Conservation (phyloP, 345 rosid genomes). For the Brassica juncea region DNA sequence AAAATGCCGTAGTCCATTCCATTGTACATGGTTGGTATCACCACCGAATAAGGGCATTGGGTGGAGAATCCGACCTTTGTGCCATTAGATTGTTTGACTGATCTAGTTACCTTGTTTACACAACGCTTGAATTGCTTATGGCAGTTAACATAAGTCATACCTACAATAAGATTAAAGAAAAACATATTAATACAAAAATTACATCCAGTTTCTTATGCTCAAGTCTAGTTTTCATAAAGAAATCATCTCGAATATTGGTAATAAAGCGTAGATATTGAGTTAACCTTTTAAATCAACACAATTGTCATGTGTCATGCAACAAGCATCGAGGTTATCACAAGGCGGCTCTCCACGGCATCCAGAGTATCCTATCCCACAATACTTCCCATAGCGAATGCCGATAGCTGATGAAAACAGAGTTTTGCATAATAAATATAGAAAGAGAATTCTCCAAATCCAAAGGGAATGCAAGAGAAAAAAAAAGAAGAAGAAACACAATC, state of each 20-base stretch:
- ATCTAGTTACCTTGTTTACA: slow-evolving; percentile 58
- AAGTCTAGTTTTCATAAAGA: not conserved
- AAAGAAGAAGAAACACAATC: slow-evolving; percentile 1
- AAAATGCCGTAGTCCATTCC: slow-evolving; percentile 88
- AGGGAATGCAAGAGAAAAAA: not conserved
- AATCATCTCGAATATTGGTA: not conserved
- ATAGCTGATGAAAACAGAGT: not conserved
- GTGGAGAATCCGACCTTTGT: slow-evolving; percentile 68
- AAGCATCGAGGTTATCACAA: slow-evolving; percentile 84
- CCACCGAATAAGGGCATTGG: slow-evolving; percentile 64
- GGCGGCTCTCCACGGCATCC: slow-evolving; percentile 91
- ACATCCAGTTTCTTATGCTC: not conserved
- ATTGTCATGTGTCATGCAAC: slow-evolving; percentile 84
- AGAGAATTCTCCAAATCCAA: not conserved
- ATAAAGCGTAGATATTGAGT: not conserved
- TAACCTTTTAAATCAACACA: slow-evolving; percentile 77
- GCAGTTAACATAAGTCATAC: slow-evolving; percentile 61
- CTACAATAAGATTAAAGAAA: slow-evolving; percentile 32
- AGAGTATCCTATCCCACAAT: slow-evolving; percentile 87
- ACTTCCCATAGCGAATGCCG: slow-evolving; percentile 77
- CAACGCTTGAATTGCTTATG: slow-evolving; percentile 76
- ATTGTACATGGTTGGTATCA: slow-evolving; percentile 72
- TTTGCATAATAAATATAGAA: not conserved
- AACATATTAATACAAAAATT: not conserved
- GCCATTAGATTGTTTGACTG: slow-evolving; percentile 17